phyloP scores from a whole-genome alignment of 2,329 filamentous ascomycete genomes.

The Neonectria magnoliae region DNA sequence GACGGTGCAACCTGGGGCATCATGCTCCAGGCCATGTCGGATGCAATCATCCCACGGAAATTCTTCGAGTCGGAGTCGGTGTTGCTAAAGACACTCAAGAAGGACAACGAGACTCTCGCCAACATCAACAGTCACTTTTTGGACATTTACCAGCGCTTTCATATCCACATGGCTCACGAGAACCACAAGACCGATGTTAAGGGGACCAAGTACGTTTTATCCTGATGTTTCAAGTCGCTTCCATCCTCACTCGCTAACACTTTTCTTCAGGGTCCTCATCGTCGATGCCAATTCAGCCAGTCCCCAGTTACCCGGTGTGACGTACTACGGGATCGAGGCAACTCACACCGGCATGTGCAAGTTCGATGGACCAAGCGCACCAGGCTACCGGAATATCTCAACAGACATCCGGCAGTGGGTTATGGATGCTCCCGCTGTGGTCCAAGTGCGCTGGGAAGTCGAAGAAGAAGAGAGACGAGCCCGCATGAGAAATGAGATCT shows the following conservation, averaged over 20 bases:
- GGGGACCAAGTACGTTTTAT: constrained; percentile 61
- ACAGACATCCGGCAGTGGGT: constrained; percentile 63
- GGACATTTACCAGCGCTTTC: constrained; percentile 75
- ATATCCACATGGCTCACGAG: constrained; percentile 81
- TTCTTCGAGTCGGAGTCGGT: constrained; percentile 74
- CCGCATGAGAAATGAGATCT: constrained; percentile 55
- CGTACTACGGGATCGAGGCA: constrained; percentile 78
- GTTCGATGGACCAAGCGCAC: constrained; percentile 70
- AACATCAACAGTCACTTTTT: constrained; percentile 79
- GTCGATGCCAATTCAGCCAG: constrained; percentile 77
- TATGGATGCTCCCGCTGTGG: constrained; percentile 62
- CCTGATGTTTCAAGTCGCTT: neutral
- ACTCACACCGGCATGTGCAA: constrained; percentile 80
- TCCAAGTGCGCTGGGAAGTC: constrained; percentile 67
- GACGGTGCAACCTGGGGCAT: constrained; percentile 74
- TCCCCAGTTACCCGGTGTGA: constrained; percentile 74
- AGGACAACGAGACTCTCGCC: constrained; percentile 77
- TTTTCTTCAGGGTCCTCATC: constrained; percentile 59
- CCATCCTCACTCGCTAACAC: constrained; percentile 9
- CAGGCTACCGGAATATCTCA: constrained; percentile 69
- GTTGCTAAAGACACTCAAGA: constrained; percentile 75
- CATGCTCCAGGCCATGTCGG: constrained; percentile 74
- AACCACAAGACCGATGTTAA: constrained; percentile 76
- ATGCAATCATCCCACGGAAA: constrained; percentile 70
- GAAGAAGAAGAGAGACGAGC: constrained; percentile 64